phyloP scores from a whole-genome alignment of 345 rosid species.

The Eucalyptus globulus region DNA sequence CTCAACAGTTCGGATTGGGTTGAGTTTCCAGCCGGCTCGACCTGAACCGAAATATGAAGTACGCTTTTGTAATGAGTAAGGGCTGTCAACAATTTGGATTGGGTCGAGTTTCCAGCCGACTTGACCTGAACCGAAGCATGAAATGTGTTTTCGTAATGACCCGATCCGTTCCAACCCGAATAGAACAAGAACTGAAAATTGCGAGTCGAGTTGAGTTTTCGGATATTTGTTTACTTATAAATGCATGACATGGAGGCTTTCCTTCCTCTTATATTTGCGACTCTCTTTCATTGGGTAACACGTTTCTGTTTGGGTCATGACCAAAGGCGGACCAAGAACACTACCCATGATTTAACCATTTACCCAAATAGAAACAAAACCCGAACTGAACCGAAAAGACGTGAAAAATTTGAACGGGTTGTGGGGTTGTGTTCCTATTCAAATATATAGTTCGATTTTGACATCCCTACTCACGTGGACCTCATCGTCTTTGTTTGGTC shows the following conservation, averaged over 20 bases:
- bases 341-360: not conserved
- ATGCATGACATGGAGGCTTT: not conserved
- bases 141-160: not conserved
- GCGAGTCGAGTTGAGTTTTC: rapidly evolving
- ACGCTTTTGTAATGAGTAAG: too few species aligned
- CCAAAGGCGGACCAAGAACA: not conserved
- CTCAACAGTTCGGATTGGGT: too few species aligned
- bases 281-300: not conserved
- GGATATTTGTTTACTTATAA: not conserved
- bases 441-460: not conserved
- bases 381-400: rapidly evolving
- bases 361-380: not conserved
- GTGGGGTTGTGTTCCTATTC: not conserved
- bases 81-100: too few species aligned
- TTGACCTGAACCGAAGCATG: not conserved
- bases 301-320: not conserved
- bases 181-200: not conserved
- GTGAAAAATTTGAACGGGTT: not conserved
- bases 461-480: not conserved
- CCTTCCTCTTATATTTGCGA: not conserved
- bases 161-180: not conserved
- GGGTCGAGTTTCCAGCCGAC: not conserved
- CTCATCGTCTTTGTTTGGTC: not conserved
- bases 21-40: too few species aligned
- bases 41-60: too few species aligned